A percentile compares a stretch with the other conserved stretches of the same genome.
Conservation (phyloP, 352 stramenopile genomes). For the Phytophthora uliginosa region DNA sequence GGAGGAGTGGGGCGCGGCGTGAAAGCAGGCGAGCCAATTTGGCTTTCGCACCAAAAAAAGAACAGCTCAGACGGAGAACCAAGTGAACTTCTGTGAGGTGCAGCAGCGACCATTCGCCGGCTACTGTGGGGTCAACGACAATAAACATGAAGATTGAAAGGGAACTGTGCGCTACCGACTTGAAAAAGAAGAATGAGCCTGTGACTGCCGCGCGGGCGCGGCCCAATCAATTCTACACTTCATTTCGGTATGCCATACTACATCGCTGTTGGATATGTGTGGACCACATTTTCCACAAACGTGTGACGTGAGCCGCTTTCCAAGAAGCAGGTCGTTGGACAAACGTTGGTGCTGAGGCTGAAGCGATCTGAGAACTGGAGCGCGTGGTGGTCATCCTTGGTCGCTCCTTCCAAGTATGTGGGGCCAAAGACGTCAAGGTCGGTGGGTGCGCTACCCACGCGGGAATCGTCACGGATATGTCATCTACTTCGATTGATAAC, state of each 20-base stretch:
- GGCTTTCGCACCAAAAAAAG: constrained; percentile 59
- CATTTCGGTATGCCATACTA: background rate
- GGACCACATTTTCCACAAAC: background rate
- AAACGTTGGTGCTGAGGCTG: background rate
- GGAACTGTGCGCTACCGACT: background rate
- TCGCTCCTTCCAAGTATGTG: constrained; percentile 2
- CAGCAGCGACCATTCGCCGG: constrained; percentile 3
- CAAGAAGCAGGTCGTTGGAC: constrained; percentile 10
- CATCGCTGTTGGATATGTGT: background rate
- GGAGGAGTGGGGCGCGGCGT: constrained; percentile 52
- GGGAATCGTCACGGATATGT: background rate
- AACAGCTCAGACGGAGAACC: constrained; percentile 42
- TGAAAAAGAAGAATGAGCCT: background rate
- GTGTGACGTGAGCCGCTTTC: constrained; percentile 8
- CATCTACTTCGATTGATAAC: background rate
- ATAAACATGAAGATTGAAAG: background rate
- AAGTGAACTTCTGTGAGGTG: constrained; percentile 72
- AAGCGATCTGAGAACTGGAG: constrained; percentile 19
- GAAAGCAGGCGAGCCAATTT: constrained; percentile 71
- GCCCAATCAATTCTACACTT: constrained; percentile 9
- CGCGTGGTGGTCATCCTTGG: background rate
- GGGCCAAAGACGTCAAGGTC: background rate
- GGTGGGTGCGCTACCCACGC: background rate
- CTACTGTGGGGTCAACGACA: background rate
- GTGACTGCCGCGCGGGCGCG: constrained; percentile 11